Evolutionary conservation across 2,329 filamentous ascomycete species (phyloP).

Genomic region (Parastagonospora nodorum): DNA sequence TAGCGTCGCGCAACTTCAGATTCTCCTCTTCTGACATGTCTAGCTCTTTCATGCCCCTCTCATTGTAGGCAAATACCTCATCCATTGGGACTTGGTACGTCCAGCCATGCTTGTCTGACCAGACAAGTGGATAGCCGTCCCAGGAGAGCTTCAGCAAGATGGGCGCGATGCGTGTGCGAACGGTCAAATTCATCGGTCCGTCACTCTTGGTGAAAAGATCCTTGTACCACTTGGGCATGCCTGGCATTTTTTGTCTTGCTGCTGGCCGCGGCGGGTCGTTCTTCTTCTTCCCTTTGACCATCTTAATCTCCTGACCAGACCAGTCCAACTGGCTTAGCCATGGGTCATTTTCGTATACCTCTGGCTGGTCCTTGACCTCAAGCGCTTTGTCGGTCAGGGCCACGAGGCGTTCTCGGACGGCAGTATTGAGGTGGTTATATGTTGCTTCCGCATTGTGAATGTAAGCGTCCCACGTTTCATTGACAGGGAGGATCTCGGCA

Average conservation of each 20-base stretch:
- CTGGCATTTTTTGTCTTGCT: slow-evolving; percentile 87
- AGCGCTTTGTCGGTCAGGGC: slow-evolving; percentile 78
- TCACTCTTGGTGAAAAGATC: slow-evolving; percentile 76
- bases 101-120: slow-evolving; percentile 94
- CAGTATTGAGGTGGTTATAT: slow-evolving; percentile 76
- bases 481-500: slow-evolving; percentile 87
- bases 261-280: slow-evolving; percentile 76
- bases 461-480: slow-evolving; percentile 86
- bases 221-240: slow-evolving; percentile 96
- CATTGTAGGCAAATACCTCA: slow-evolving; percentile 68
- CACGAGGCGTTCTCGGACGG: slow-evolving; percentile 76
- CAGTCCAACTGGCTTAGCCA: slow-evolving; percentile 96
- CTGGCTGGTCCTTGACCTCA: slow-evolving; percentile 69
- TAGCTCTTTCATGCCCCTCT: slow-evolving; percentile 74
- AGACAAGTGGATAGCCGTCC: slow-evolving; percentile 87
- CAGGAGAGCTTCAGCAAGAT: slow-evolving; percentile 82
- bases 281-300: slow-evolving; percentile 91
- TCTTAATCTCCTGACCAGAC: slow-evolving; percentile 89
- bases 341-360: slow-evolving; percentile 77
- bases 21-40: slow-evolving; percentile 77
- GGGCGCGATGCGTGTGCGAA: slow-evolving; percentile 86
- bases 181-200: slow-evolving; percentile 74
- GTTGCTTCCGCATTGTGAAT: slow-evolving; percentile 82
- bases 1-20: slow-evolving; percentile 68
- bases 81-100: slow-evolving; percentile 76